Evolutionary conservation across 2,329 filamentous ascomycete genomes (phyloP), one percentile per base, ranked within the genome.

Genomic region (Fusarium liriodendri): DNA sequence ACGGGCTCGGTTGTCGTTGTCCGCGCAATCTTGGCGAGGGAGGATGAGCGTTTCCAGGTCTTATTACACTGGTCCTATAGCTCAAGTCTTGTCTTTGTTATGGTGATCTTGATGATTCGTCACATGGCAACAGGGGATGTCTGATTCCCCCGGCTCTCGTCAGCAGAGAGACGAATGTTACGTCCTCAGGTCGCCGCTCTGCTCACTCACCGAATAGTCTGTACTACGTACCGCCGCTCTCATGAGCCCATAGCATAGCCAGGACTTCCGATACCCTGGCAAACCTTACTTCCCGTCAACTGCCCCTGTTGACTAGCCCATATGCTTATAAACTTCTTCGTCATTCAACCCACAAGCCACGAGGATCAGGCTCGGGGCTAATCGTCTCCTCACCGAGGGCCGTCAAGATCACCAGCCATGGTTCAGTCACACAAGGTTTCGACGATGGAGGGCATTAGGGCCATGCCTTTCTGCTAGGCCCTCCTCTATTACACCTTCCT

Each of bases 271-370:
- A 22, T 25, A 60, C 69, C 71, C 69, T 47, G 47, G 61, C 62
- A 64, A 74, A 72, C 68, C 40, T 69, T 74, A 59, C 60, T 45
- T 72, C 58, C 61, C 71, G 62, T 63, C 61, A 57, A 60, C 14
- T 6, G 69, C 22, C 72, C 71, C 64, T 74, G 72, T 37, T 50
- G 20, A 27, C 27, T 40, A 42, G 58, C 50, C 25, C 37, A 32
- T 33, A 55, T 72, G 68, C 72, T 74, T 74, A 74, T 74, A 55
- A 74, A 74, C 64, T 33, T 52, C 68, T 74, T 74, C 68, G 72
- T 74, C 72, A 74, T 74, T 58, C 52, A 74, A 74, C 37, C 52
- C 61, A 37, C 67, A 50, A 64, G 54, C 71, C 66, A 67, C 22
- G 40, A 73, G 60, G 60, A 22, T 58, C 20, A 45, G 35, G 22